A percentile compares a stretch with the other conserved stretches of the same genome.
Evolutionary conservation across 768 basidiomycete species (phyloP).

Genomic region (Phaeotremella skinneri): DNA sequence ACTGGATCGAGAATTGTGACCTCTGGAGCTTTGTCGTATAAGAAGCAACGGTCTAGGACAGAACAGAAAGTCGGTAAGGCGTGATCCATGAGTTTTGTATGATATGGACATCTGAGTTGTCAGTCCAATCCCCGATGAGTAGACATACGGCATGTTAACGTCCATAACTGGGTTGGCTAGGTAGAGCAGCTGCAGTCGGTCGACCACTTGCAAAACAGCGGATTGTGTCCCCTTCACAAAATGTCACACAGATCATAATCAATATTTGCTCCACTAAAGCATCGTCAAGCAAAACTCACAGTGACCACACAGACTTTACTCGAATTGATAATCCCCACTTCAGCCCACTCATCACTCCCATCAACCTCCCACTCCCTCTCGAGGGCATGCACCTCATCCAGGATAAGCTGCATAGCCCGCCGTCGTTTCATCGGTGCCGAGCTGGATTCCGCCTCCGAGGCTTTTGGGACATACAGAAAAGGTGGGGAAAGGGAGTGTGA

Average conservation of each 20-base stretch:
- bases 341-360: constrained; percentile 42
- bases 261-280: not conserved
- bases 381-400: constrained; percentile 43
- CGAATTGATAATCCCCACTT: constrained; percentile 46
- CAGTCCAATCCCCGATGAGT: not conserved
- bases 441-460: constrained; percentile 14
- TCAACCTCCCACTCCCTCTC: constrained; percentile 36
- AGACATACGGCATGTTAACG: constrained; percentile 46
- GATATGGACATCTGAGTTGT: constrained; percentile 36
- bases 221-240: constrained; percentile 38
- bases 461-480: constrained; percentile 25
- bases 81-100: constrained; percentile 45
- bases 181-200: constrained; percentile 34
- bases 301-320: constrained; percentile 44
- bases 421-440: constrained; percentile 18
- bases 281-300: constrained; percentile 27
- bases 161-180: constrained; percentile 50
- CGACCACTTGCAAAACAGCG: constrained; percentile 40
- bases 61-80: constrained; percentile 35
- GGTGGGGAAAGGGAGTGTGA: constrained; percentile 43
- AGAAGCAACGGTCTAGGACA: constrained; percentile 20
- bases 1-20: constrained; percentile 37
- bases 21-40: constrained; percentile 12
- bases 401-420: constrained; percentile 42
- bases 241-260: not conserved